A percentile compares a stretch with the other conserved stretches of the same genome.
Evolutionary conservation across 2,329 filamentous ascomycete genomes (phyloP).

Genomic region (Cladosporium halotolerans): DNA sequence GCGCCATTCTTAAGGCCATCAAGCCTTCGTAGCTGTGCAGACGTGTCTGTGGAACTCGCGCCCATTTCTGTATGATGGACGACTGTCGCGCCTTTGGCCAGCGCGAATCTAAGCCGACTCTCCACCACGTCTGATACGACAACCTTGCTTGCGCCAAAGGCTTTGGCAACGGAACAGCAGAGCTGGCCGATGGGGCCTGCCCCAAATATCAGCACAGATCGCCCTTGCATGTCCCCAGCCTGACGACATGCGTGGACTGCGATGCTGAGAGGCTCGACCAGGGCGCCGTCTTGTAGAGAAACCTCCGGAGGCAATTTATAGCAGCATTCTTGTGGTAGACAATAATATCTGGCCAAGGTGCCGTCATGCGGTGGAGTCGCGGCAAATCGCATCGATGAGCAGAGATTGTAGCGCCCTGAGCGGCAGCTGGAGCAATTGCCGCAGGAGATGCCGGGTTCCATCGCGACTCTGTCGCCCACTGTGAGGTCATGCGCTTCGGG

Average conservation of each 20-base stretch:
- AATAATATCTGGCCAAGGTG: slow-evolving; percentile 45
- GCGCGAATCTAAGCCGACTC: slow-evolving; percentile 49
- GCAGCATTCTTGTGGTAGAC: slow-evolving; percentile 40
- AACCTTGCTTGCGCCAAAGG: slow-evolving; percentile 51
- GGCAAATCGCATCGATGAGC: slow-evolving; percentile 17
- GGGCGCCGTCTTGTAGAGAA: slow-evolving; percentile 44
- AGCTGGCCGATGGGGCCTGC: slow-evolving; percentile 57
- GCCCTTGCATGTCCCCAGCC: slow-evolving; percentile 18
- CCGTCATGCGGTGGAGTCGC: slow-evolving; percentile 27
- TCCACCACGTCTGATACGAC: slow-evolving; percentile 37
- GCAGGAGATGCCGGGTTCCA: slow-evolving; percentile 24
- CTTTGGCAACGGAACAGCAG: slow-evolving; percentile 50
- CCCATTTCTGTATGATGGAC: slow-evolving; percentile 23
- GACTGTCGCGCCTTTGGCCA: slow-evolving; percentile 36
- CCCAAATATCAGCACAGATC: slow-evolving; percentile 48
- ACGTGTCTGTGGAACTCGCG: slow-evolving; percentile 22
- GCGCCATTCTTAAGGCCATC: slow-evolving; percentile 45
- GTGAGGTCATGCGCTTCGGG: slow-evolving; percentile 19
- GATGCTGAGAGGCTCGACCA: slow-evolving; percentile 48
- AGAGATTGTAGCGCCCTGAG: slow-evolving; percentile 18
- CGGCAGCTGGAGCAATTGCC: slow-evolving; percentile 18
- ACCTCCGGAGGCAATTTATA: slow-evolving; percentile 41
- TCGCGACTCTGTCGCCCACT: slow-evolving; percentile 25
- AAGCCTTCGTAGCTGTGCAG: slow-evolving; percentile 15
- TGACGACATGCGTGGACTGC: slow-evolving; percentile 38